Base-by-base conservation (phyloP, 2,329 filamentous ascomycete species). In the Alternaria brassicicola region DNA sequence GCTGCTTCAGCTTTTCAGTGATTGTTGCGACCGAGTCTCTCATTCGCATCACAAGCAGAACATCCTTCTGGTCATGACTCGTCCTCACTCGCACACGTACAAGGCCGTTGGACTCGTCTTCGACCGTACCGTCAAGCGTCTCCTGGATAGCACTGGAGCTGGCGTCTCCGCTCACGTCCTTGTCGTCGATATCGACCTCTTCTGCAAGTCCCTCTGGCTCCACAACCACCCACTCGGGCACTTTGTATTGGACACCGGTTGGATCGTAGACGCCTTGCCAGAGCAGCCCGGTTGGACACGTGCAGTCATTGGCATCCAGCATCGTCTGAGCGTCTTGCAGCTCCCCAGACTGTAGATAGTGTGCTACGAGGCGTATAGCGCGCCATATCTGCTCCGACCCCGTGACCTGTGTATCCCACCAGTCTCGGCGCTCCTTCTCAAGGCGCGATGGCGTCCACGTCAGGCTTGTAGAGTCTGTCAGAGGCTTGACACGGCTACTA, bases 401-500 rank as follows among this genome's bases (percentile, higher is more conserved):
- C 0, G 89, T 90, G 15, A 96, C 91, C 45, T 92, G 83, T 1
- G 93, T 97, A 61, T 97, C 93, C 77, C 96, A 98, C 82, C 96
- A 97, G 61, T 92, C 92, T 47, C 79, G 80, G 47, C 94, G 86
- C 78, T 97, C 91, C 30, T 83, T 83, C 57, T 87, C 85, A 2
- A 97, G 81, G 52, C 89, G 81, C 15, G 78, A 72, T n/a, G 85
- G 86, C 1, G 90, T 93, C 73, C 72, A 77, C 21, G 52, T 55
- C 23, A 53, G 41, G 30, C 49, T 61, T 6, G 64, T 63, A 17
- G 68, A 63, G 43, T 71, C 63, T 4, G 64, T 63, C 10, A 70
- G 62, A 17, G 67, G 65, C 19, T 56, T 62, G 28, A 68, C 57
- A 57, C 67, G 73, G 52, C 56, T 62, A 31, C 59, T 57, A 28